These are phyloP conservation scores for Aureobasidium mangrovei DNA, from an alignment of 2,329 filamentous ascomycete species.

Conservation along the genomic window DNA sequence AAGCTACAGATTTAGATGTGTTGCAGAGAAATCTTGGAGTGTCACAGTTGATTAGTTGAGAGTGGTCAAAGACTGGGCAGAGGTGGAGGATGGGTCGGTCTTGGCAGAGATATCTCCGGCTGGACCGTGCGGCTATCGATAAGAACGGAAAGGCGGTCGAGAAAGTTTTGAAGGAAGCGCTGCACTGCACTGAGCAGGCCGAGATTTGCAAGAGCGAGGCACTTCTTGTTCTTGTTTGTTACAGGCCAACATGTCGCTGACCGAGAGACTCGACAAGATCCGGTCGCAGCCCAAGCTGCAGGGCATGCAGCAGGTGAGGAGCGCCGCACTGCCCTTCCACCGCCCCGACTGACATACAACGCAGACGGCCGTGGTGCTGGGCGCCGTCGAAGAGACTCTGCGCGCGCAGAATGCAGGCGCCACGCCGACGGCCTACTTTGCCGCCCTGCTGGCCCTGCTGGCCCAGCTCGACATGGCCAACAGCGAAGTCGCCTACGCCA, in stretches of 20 bases:
- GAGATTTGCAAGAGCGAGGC: not conserved
- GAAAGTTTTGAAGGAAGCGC: not conserved
- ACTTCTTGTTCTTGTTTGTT: not conserved
- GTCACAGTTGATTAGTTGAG: too few relatives aligned
- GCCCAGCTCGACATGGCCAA: conserved; percentile 69
- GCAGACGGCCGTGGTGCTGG: conserved; percentile 76
- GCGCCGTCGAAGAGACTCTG: conserved; percentile 86
- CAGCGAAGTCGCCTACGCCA: conserved; percentile 72
- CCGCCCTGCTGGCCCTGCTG: conserved; percentile 82
- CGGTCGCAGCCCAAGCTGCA: conserved; percentile 85
- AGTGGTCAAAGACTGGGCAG: too few relatives aligned
- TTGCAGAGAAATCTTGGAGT: too few relatives aligned
- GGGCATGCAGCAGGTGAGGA: conserved; percentile 66
- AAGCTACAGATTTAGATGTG: not conserved
- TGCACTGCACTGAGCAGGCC: not conserved
- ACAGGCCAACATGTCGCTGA: conserved; percentile 47
- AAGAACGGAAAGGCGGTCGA: not conserved
- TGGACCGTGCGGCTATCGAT: conserved; percentile 3
- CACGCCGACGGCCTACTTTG: conserved; percentile 88
- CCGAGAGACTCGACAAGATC: conserved; percentile 94
- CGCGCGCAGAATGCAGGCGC: conserved; percentile 76
- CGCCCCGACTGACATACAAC: not conserved
- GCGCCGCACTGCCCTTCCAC: too few relatives aligned
- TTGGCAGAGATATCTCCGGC: too few relatives aligned
- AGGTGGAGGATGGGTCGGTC: too few relatives aligned